Evolutionary conservation across 1,139 yeast genomes (phyloP).

Genomic region (Magnusiomyces paraingens): DNA sequence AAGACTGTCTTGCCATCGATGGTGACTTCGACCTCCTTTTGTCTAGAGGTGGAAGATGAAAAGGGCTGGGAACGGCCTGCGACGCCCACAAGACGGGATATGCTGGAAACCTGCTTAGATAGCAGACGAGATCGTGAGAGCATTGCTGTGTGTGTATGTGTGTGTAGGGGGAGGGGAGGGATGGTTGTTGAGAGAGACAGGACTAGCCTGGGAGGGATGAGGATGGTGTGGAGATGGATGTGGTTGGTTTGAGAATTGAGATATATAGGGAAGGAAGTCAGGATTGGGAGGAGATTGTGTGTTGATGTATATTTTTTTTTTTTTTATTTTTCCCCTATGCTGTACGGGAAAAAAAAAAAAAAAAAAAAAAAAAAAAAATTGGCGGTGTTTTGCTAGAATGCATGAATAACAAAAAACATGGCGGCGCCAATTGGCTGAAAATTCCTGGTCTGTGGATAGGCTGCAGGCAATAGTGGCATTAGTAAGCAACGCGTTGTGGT

Average conservation of each 20-base stretch:
- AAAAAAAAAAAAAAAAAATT: constrained; percentile 1
- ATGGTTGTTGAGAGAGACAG: not conserved
- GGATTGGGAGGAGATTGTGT: not conserved
- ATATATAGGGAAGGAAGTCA: not conserved
- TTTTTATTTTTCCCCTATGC: not conserved
- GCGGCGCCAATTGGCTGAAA: no score
- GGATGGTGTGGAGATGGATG: not conserved
- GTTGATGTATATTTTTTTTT: not conserved
- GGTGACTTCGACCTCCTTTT: constrained; percentile 64
- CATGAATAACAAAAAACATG: no score
- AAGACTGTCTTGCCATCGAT: constrained; percentile 72
- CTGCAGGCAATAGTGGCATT: no score
- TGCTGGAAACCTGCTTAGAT: constrained; percentile 13
- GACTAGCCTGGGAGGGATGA: not conserved
- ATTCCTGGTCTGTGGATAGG: no score
- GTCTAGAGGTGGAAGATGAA: constrained; percentile 25
- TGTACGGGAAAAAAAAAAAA: not conserved
- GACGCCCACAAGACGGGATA: constrained; percentile 11
- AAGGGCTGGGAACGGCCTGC: constrained; percentile 23
- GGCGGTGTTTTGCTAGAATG: not conserved
- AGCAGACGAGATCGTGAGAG: constrained; percentile 18
- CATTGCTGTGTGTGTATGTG: constrained; percentile 14
- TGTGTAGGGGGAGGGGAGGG: not conserved
- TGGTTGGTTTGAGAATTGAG: not conserved
- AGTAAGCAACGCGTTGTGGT: no score